Conservation (phyloP, 2,329 filamentous ascomycete genomes). For the Coniochaeta ligniaria region DNA sequence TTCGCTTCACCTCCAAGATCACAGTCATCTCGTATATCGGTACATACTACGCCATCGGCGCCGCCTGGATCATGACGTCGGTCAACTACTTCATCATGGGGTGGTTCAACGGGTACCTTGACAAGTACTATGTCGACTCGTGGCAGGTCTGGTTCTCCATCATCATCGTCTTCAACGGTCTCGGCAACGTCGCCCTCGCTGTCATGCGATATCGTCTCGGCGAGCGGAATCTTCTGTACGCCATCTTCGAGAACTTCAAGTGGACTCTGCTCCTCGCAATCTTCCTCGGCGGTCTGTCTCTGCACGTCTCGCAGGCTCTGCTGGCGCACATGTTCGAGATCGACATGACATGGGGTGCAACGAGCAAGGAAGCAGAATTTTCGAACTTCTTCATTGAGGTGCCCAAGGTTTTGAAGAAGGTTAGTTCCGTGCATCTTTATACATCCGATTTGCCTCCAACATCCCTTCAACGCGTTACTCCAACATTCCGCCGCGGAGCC, state of each 20-base stretch:
- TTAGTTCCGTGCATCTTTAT: conserved; percentile 32
- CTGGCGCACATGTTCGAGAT: conserved; percentile 79
- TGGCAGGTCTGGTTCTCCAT: conserved; percentile 79
- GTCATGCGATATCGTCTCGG: conserved; percentile 66
- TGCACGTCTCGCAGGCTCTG: conserved; percentile 75
- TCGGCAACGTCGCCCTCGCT: conserved; percentile 66
- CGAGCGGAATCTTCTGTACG: conserved; percentile 51
- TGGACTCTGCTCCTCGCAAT: conserved; percentile 70
- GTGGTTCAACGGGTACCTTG: conserved; percentile 70
- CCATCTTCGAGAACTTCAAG: conserved; percentile 59
- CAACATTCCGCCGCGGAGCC: neutral
- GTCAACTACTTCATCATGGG: conserved; percentile 71
- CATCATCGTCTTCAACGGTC: conserved; percentile 68
- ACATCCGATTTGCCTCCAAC: conserved; percentile 13
- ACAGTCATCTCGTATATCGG: conserved; percentile 72
- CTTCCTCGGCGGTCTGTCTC: conserved; percentile 74
- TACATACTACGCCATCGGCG: conserved; percentile 73
- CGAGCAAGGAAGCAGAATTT: conserved; percentile 73
- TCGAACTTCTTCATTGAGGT: conserved; percentile 83
- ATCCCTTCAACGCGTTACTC: neutral
- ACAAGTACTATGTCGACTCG: conserved; percentile 73
- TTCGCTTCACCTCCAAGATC: conserved; percentile 68
- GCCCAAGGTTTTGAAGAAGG: conserved; percentile 68
- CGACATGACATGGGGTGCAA: conserved; percentile 81
- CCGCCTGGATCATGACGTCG: conserved; percentile 66